Base-by-base conservation (phyloP, 495 filamentous ascomycete species). In the Hypoxylon subgilvum region DNA sequence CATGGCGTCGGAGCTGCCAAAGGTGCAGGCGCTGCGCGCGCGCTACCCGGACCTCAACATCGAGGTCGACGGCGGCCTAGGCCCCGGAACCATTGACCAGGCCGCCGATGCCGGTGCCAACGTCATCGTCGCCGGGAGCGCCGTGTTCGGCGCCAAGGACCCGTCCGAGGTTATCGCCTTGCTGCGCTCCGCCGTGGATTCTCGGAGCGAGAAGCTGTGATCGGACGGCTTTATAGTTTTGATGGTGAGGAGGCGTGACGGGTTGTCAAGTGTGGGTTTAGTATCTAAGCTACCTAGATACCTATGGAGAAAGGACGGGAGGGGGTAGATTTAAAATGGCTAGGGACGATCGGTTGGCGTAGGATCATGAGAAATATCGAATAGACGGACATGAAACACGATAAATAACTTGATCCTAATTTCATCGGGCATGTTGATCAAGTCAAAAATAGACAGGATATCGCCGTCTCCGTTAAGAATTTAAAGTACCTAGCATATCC, bases 61-160 rank as follows among this genome's bases (percentile, higher is more conserved):
- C 65, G 94, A 98, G 72, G 94, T 98, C 21, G 94, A 98, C 72
- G 94, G 94, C 32, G 94, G 94, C 5, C 68, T 98, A 27, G 90
- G 90, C 2, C 80, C 89, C 39, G 86, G 87, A 44, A 98, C 95
- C 1, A 91, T 98, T 65, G 93, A 95, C 67, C 87, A 90, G 71
- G 95, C 93, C 3, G 95, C 95, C 0, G 92, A 96, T 45, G 94
- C 94, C 0, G 94, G 94, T 9, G 94, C 94, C 28, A 98, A 97
- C 66, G 94, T 98, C 44, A 98, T 98, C 66, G 94, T 98, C 27
- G 95, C 94, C 6, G 94, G 94, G n/a, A 94, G 89, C 60, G 95
- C 94, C 3, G 88, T 98, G 32, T 98, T 97, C 73, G 93, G 93
- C 9, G 95, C 95, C 10, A 77, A 88, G 68, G 88, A 95, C 63